These are phyloP conservation scores for Suillus brevipes DNA, from an alignment of 768 basidiomycete genomes.

Conservation along the genomic window DNA sequence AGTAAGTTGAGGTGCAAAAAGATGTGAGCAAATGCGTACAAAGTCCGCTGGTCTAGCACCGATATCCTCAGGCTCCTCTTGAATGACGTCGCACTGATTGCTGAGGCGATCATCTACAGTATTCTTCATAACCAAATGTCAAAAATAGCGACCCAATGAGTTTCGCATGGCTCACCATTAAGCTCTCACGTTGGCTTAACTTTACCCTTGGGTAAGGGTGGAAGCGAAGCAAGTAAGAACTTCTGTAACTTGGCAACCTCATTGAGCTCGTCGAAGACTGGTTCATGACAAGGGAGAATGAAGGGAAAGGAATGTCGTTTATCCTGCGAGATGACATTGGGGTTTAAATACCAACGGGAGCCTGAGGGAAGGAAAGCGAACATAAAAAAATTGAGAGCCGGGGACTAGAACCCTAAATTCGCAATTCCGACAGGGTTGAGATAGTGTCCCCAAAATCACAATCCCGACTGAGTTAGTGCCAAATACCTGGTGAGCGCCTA, in stretches of 20 bases:
- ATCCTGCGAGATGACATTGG: conserved; percentile 2
- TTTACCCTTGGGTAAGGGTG: conserved; percentile 31
- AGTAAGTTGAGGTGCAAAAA: neutral
- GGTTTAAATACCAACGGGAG: conserved; percentile 3
- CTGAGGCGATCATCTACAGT: neutral
- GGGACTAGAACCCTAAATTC: conserved; percentile 1
- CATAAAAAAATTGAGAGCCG: conserved; percentile 3
- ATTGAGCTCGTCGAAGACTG: conserved; percentile 18
- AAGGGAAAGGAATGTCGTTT: neutral
- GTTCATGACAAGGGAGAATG: neutral
- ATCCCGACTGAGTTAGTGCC: conserved; percentile 1
- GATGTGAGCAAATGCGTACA: neutral
- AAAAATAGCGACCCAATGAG: conserved; percentile 9
- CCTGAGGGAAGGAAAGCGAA: conserved; percentile 6
- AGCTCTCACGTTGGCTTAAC: conserved; percentile 24
- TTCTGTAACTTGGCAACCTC: conserved; percentile 26
- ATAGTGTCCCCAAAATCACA: conserved; percentile 2
- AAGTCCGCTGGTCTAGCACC: neutral
- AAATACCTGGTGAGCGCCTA: conserved; percentile 7
- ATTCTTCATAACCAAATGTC: conserved; percentile 13
- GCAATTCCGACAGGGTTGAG: conserved; percentile 13
- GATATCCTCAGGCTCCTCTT: neutral
- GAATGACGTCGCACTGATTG: conserved; percentile 1
- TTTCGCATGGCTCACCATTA: conserved; percentile 20
- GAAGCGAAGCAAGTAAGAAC: conserved; percentile 28